Evolutionary conservation across 768 basidiomycete genomes (phyloP).

Genomic region (Lactarius deliciosus): DNA sequence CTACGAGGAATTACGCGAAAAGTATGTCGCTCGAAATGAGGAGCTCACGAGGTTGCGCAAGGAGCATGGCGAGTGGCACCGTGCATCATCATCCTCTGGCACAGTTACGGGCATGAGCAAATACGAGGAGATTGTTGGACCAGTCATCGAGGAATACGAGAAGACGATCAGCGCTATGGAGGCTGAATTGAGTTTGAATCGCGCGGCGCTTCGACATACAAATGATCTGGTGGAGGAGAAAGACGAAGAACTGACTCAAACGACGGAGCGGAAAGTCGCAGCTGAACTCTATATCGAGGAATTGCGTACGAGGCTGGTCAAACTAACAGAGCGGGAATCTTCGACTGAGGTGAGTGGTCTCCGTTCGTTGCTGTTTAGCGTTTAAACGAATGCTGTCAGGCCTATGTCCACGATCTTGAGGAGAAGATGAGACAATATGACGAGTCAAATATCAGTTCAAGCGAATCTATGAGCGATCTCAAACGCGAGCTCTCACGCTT

Average conservation of each 20-base stretch:
- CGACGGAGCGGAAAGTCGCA: conserved; percentile 68
- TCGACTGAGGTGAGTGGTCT: conserved; percentile 75
- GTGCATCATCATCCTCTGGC: conserved; percentile 57
- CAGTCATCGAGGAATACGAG: conserved; percentile 98
- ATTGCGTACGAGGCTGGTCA: conserved; percentile 72
- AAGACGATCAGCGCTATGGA: conserved; percentile 95
- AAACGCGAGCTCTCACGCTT: conserved; percentile 77
- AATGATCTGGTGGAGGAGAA: conserved; percentile 94
- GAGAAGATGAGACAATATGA: conserved; percentile 85
- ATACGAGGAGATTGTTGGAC: conserved; percentile 93
- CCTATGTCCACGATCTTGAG: conserved; percentile 91
- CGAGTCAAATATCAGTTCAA: conserved; percentile 73
- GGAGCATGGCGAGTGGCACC: conserved; percentile 75
- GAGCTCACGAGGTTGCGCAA: conserved; percentile 79
- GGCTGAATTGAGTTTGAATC: conserved; percentile 83
- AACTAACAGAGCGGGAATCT: conserved; percentile 83
- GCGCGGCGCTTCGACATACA: conserved; percentile 83
- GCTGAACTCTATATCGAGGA: conserved; percentile 90
- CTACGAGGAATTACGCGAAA: conserved; percentile 79
- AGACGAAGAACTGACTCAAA: conserved; percentile 68
- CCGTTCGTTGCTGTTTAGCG: conserved; percentile 15
- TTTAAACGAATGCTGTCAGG: conserved; percentile 47
- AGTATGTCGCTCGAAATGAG: conserved; percentile 85
- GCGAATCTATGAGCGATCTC: conserved; percentile 78
- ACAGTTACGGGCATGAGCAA: conserved; percentile 60